A percentile compares a stretch with the other conserved stretches of the same genome.
These are phyloP conservation scores for Apiospora phragmitis DNA, from an alignment of 2,329 filamentous ascomycete species.

Conservation along the genomic window DNA sequence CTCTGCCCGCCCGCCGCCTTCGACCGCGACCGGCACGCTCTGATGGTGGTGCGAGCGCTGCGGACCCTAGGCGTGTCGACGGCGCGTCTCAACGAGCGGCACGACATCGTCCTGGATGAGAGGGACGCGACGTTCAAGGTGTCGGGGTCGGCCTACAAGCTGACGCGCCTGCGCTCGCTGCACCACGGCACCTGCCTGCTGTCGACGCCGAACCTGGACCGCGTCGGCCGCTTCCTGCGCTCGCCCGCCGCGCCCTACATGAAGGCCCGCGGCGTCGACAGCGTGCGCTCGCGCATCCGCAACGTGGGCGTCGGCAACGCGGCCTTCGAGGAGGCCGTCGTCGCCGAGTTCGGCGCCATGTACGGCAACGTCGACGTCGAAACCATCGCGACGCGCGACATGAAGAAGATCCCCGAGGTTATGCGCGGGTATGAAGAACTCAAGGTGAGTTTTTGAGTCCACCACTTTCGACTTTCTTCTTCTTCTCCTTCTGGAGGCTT, in stretches of 20 bases:
- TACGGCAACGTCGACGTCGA: constrained; percentile 52
- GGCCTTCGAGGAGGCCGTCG: constrained; percentile 56
- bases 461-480: constrained; percentile 18
- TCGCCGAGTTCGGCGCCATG: constrained; percentile 65
- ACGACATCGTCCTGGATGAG: constrained; percentile 74
- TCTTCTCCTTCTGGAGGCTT: too few species aligned
- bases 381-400: constrained; percentile 48
- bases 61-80: constrained; percentile 56
- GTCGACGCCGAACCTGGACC: constrained; percentile 69
- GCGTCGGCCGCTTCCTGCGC: constrained; percentile 69
- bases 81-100: constrained; percentile 80
- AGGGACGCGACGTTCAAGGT: constrained; percentile 64
- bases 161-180: constrained; percentile 76
- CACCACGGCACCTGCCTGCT: constrained; percentile 94
- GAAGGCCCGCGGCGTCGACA: constrained; percentile 83
- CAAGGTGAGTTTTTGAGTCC: constrained; percentile 42
- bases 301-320: constrained; percentile 66
- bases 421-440: constrained; percentile 63
- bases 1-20: constrained; percentile 78
- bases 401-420: constrained; percentile 53
- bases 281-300: constrained; percentile 79
- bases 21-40: constrained; percentile 81
- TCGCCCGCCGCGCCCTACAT: constrained; percentile 80
- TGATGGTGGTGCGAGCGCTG: constrained; percentile 90
- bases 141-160: constrained; percentile 92